Conservation (phyloP, 164 flowering plant genomes). For the Cinnamomum chago region DNA sequence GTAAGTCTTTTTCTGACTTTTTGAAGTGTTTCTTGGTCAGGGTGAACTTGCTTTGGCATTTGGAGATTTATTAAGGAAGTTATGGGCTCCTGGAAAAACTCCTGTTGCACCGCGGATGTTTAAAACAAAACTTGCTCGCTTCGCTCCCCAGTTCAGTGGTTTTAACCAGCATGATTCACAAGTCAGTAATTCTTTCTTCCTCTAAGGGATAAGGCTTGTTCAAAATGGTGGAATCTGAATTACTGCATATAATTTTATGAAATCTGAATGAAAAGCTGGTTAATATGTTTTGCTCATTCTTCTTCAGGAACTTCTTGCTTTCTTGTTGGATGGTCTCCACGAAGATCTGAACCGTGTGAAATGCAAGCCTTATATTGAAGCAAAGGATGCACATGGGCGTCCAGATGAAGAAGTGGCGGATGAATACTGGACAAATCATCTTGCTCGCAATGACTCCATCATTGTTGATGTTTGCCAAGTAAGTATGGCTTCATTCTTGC, state of each 20-base stretch:
- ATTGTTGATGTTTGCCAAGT: slow-evolving; percentile 91
- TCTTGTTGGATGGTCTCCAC: slow-evolving; percentile 91
- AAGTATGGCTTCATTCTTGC: slow-evolving; percentile 19
- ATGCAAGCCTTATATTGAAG: slow-evolving; percentile 82
- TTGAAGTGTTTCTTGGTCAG: slow-evolving; percentile 31
- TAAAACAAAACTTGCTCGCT: slow-evolving; percentile 72
- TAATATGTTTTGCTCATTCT: slow-evolving; percentile 10
- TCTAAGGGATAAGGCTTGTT: background rate
- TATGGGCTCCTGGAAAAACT: slow-evolving; percentile 81
- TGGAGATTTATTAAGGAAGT: slow-evolving; percentile 76
- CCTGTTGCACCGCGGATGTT: slow-evolving; percentile 68
- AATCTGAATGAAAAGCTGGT: slow-evolving; percentile 1
- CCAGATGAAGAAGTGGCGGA: slow-evolving; percentile 78
- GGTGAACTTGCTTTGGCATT: slow-evolving; percentile 91
- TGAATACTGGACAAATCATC: slow-evolving; percentile 82
- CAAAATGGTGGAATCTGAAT: background rate
- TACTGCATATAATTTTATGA: background rate
- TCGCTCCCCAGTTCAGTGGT: slow-evolving; percentile 91
- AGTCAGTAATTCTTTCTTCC: slow-evolving; percentile 36
- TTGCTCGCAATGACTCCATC: slow-evolving; percentile 86
- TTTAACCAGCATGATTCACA: slow-evolving; percentile 96
- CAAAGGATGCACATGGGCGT: slow-evolving; percentile 69
- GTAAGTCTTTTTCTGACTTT: slow-evolving; percentile 7
- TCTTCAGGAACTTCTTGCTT: slow-evolving; percentile 82
- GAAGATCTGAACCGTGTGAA: slow-evolving; percentile 94